phyloP scores from a whole-genome alignment of 306 rosid genomes.

The Casuarina cunninghamiana region DNA sequence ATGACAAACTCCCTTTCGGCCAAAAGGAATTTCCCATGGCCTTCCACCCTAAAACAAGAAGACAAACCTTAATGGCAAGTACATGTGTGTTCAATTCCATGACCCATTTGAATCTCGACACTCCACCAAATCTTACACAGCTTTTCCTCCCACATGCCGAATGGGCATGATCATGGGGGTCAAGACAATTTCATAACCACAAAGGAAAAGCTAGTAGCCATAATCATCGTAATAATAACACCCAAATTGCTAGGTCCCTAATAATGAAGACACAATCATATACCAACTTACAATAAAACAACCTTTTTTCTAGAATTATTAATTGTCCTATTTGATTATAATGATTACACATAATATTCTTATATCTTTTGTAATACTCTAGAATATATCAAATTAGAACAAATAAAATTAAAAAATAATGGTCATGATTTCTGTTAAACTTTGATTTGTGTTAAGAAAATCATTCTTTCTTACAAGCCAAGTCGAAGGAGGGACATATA shows the following conservation, averaged over 20 bases:
- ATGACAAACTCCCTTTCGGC: neutral
- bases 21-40: neutral
- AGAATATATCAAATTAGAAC: too few relatives aligned
- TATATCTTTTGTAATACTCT: too few relatives aligned
- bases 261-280: neutral
- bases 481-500: too few relatives aligned
- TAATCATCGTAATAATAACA: neutral
- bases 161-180: neutral
- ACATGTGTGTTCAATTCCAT: neutral
- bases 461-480: too few relatives aligned
- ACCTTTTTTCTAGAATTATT: too few relatives aligned
- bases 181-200: neutral
- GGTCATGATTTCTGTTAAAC: too few relatives aligned
- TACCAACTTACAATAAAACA: too few relatives aligned
- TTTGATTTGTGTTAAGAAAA: too few relatives aligned
- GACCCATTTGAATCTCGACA: neutral
- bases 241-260: neutral
- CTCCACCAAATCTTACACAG: neutral
- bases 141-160: neutral
- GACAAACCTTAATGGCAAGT: neutral
- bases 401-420: too few relatives aligned
- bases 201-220: neutral
- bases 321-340: too few relatives aligned
- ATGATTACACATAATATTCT: too few relatives aligned
- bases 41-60: neutral